phyloP scores from a whole-genome alignment of 495 filamentous ascomycete species.

The Trichocladium antarcticum region DNA sequence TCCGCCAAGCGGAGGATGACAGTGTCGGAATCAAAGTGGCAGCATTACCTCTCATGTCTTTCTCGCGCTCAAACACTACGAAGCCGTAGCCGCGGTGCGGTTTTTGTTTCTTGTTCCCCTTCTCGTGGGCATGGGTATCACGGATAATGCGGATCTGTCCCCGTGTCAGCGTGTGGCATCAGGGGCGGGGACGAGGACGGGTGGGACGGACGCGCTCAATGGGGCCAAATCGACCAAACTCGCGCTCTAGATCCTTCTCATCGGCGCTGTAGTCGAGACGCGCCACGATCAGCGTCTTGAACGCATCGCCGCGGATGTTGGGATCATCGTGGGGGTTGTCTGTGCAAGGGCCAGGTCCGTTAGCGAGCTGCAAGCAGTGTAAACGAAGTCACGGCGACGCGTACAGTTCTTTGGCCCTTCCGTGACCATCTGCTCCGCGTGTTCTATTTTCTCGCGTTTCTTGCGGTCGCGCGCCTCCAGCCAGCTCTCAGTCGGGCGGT shows the following conservation, averaged over 20 bases:
- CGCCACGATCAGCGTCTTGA: slow-evolving; percentile 87
- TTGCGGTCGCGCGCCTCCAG: slow-evolving; percentile 71
- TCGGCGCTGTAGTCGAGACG: slow-evolving; percentile 81
- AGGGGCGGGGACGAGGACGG: not conserved
- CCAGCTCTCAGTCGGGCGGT: slow-evolving; percentile 83
- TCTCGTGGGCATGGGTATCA: slow-evolving; percentile 53
- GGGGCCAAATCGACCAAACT: slow-evolving; percentile 89
- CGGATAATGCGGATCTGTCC: slow-evolving; percentile 75
- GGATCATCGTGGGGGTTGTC: slow-evolving; percentile 65
- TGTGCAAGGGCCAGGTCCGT: slow-evolving; percentile 20
- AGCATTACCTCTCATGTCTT: slow-evolving; percentile 96
- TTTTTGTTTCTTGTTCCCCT: slow-evolving; percentile 70
- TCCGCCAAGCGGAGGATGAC: slow-evolving; percentile 20
- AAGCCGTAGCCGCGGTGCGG: slow-evolving; percentile 88
- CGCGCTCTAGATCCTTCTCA: slow-evolving; percentile 80
- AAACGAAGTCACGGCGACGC: slow-evolving; percentile 25
- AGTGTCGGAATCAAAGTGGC: slow-evolving; percentile 29
- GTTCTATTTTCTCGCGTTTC: slow-evolving; percentile 64
- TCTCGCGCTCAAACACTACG: slow-evolving; percentile 92
- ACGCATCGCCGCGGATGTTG: slow-evolving; percentile 83
- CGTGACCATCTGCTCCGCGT: slow-evolving; percentile 48
- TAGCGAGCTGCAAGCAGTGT: not conserved
- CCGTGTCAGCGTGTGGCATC: slow-evolving; percentile 5
- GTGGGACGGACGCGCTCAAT: slow-evolving; percentile 77
- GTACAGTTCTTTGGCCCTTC: slow-evolving; percentile 62